These are phyloP conservation scores for Suillus decipiens DNA, from an alignment of 768 basidiomycete genomes.

Conservation along the genomic window DNA sequence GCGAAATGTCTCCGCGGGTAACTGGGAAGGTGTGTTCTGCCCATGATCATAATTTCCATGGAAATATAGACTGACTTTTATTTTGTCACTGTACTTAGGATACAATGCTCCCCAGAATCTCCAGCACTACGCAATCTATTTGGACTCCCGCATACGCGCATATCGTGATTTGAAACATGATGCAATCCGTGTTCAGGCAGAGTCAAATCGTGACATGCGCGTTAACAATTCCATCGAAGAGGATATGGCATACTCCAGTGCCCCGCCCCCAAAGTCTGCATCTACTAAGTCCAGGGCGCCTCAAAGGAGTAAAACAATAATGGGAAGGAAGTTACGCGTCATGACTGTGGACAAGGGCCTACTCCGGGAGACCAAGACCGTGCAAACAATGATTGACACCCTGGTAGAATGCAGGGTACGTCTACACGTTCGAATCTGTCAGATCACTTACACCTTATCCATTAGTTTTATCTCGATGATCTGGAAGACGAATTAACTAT, in stretches of 20 bases:
- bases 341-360: slow-evolving; percentile 97
- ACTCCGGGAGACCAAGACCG: slow-evolving; percentile 86
- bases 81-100: slow-evolving; percentile 45
- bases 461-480: slow-evolving; percentile 91
- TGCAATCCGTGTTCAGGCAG: slow-evolving; percentile 89
- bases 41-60: slow-evolving; percentile 3
- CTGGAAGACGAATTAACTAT: slow-evolving; percentile 90
- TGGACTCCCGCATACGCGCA: slow-evolving; percentile 84
- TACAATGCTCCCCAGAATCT: slow-evolving; percentile 86
- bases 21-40: slow-evolving; percentile 77
- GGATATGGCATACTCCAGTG: slow-evolving; percentile 39
- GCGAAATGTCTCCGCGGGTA: slow-evolving; percentile 76
- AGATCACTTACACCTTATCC: slow-evolving; percentile 1
- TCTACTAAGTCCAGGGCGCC: slow-evolving; percentile 40
- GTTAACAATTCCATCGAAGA: slow-evolving; percentile 62
- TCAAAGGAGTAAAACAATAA: slow-evolving; percentile 72
- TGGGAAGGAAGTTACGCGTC: slow-evolving; percentile 80
- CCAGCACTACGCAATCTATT: slow-evolving; percentile 83
- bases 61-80: slow-evolving; percentile 6
- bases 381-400: slow-evolving; percentile 88
- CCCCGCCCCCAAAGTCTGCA: slow-evolving; percentile 33
- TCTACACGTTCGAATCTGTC: slow-evolving; percentile 16
- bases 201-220: slow-evolving; percentile 88
- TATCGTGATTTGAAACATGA: slow-evolving; percentile 94
- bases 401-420: slow-evolving; percentile 87